Evolutionary conservation across 805 yeast species (phyloP), one percentile per base, ranked within the genome.

Genomic region (Yarrowia bubula): DNA sequence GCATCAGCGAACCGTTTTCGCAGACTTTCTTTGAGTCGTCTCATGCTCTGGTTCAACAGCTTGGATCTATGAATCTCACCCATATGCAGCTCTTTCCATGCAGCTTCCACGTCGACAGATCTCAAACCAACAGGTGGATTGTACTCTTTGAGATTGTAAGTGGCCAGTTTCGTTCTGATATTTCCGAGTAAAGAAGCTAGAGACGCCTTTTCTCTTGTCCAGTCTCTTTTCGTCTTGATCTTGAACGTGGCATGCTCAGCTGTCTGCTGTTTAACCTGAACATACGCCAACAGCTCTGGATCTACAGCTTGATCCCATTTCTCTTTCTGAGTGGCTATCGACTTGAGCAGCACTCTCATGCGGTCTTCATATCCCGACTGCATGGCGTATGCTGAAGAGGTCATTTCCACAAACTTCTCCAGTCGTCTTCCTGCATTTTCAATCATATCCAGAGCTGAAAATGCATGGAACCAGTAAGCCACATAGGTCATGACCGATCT

Each of bases 401-500:
- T 72, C 8, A 71, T 70, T 10, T 76, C 77, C n/a, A 74, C 72
- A 67, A 78, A 78, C 69, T 71, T 70, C 60, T 75, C 78, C 7
- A 78, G 68, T 8, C 78, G 70, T 8, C 78, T 68, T 8, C 77
- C 78, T 3, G 79, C 79, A 4, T 75, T 74, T 61, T 76, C 78
- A 28, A 76, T 71, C 47, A 71, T 72, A 67, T 77, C 77, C 46
- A 75, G 66, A 0, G 73, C 76, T 5, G 77, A 74, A 61, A 80
- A 80, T 22, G 77, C 75, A 57, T 83, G 84, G 73, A 79, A 85
- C 85, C 87, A 83, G 69, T 85, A 83, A 13, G 86, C 80, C 10
- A 86, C 73, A 70, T 84, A 86, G 15, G 86, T 80, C 68, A 86
- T 78, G 14, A 86, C 77, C 44, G 86, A 80, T 68, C 83, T 81